Base-by-base conservation (phyloP, 176 grass and related monocot genomes). In the Oryza meyeriana region DNA sequence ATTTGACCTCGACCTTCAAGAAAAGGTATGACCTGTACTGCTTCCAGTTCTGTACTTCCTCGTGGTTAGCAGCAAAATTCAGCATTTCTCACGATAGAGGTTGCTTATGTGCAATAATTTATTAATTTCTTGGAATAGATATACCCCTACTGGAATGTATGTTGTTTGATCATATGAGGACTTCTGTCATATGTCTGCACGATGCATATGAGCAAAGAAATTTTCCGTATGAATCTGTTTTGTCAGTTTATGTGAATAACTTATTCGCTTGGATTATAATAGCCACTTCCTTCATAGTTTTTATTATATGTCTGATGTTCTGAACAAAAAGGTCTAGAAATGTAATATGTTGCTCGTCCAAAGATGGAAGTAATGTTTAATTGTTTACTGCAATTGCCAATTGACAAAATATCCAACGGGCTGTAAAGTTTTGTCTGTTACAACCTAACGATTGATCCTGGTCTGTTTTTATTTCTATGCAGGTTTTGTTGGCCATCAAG, bases 1-100 rank as follows among this genome's bases (percentile, higher is more conserved):
- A 1, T 84, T 79, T 81, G 92, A 98, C 68, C 89, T 98, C 59
- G 96, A 93, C 69, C 89, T 98, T 63, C 90, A 95, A 73, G 96
- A 98, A 40, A 98, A 98, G 93, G 96, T 93, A 88, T 27, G 13
- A 66, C 41, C 2, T 13, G 10, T 40, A 70, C 6, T 22, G 0
- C 22, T 18, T 78, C 2, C 2, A 36, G 11, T 64, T 82, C 58
- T 64, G 5, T 74, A 2, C 14, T 63, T 31, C 5, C 20, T 63
- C 66, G 8, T 75, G 71, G 25, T 76, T 57, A 76, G 0, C 12
- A 44, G 33, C 4, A 3, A 24, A 35, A 70, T 10, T 69, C 40
- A 33, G 27, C 48, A 40, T 20, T 31, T 44, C 61, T 69, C 8
- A 61, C 41, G 25, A 25, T 13, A 76, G 14, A 16, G 64, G 41